Evolutionary conservation across 2,329 filamentous ascomycete species (phyloP), one percentile per base, ranked within the genome.

Genomic region (Pseudogymnoascus sp.): DNA sequence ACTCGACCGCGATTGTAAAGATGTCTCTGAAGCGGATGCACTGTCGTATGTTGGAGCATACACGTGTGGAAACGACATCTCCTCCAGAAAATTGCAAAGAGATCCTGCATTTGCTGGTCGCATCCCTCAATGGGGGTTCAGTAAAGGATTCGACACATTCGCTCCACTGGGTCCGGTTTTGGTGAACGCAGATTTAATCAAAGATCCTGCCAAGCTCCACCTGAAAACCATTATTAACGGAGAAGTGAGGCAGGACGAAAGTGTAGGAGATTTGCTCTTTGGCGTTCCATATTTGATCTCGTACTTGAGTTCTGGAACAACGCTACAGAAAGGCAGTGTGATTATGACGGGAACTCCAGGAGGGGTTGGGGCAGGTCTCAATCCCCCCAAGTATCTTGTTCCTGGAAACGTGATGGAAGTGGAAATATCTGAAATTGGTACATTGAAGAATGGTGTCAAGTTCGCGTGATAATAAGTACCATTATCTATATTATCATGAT

Each of bases 221-320:
- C 71, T 76, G 59, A 70, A 68, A 64, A 78, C 77, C 1, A 74
- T 72, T 62, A 74, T 79, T 12, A 78, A 80, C 66, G 78, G 77
- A 2, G 68, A 77, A 66, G 68, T 72, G 59, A 72, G 75, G 59
- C 79, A 82, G 67, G 82, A 84, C 68, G 80, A 79, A 0, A 71
- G 77, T 59, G 67, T 77, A 2, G 67, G 66, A 0, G 79, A 82
- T 66, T 66, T 82, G n/a, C 69, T 81, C 1, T 82, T 82, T 66
- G 76, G 75, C 5, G 75, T 76, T 18, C 69, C 72, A 2, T 71
- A 75, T 36, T 60, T 78, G 3, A 65, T 78, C 1, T 69, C 71
- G 0, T 73, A 74, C 21, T 61, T 77, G 0, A 74, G 72, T 0
- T 66, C 68, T 0, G 76, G 76, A 0, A 78, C 75, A 0, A 78